Evolutionary conservation across 768 basidiomycete genomes (phyloP), one percentile per base, ranked within the genome.

Genomic region (Trametes sanguinea): DNA sequence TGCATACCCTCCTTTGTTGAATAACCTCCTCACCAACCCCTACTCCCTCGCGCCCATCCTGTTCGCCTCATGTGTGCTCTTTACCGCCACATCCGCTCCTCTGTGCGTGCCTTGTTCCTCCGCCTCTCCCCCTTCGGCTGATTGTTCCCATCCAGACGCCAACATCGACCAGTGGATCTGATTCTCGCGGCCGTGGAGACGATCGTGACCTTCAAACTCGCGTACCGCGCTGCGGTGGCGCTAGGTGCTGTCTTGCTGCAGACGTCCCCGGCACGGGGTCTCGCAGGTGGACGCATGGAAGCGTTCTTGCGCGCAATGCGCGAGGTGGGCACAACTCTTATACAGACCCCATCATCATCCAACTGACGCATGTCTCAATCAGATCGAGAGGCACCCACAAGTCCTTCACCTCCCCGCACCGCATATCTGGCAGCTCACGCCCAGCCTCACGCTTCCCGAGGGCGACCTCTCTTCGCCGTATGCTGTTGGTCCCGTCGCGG

Each of bases 201-300:
- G 0, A 71, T 88, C 10, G 76, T 91, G 14, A 96, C 94, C 4
- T 91, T 90, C 73, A 83, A 85, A 42, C 81, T 95, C 27, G 90
- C 97, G 0, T 96, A 95, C 72, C 85, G 88, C 2, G 89, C 95
- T 0, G 93, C 88, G 43, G 80, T 88, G 10, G 84, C 92, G 0
- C 89, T 96, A 11, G 96, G 94, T 2, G 86, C 88, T 6, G 88
- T 94, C 1, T 78, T 99, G 2, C 74, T 98, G 13, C 97, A 98
- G 74, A 98, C 97, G 0, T 85, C 94, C 0, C 95, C 95, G 2
- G 76, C 79, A 11, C 73, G 87, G n/a, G 83, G 85, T 1, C 63
- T 81, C 3, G 72, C 81, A 3, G 81, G 81, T 29, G 85, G 84
- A 0, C 84, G 88, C 61, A 94, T 95, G 89, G 89, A 92, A 67